These are phyloP conservation scores for Salix viminalis DNA, from an alignment of 345 rosid genomes.

Conservation along the genomic window DNA sequence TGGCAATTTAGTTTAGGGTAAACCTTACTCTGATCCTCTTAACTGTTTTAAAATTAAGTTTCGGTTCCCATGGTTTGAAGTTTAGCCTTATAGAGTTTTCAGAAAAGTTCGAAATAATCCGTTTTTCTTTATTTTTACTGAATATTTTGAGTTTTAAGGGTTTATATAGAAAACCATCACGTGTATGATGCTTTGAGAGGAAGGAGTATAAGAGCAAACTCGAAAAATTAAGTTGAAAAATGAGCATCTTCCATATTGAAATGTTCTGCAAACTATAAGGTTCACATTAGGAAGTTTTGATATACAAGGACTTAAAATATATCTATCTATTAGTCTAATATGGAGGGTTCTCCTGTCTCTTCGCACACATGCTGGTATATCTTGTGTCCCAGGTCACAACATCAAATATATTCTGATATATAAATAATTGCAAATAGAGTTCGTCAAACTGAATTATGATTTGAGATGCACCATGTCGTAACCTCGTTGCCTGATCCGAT, in stretches of 20 bases:
- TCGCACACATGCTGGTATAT: conserved; percentile 21
- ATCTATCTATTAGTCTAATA: not conserved
- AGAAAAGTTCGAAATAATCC: not conserved
- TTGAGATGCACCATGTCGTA: not conserved
- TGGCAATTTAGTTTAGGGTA: not conserved
- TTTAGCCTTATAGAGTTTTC: not conserved
- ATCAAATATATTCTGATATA: no score
- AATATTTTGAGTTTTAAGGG: not conserved
- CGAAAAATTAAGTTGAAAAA: not conserved
- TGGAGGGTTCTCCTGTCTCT: not conserved
- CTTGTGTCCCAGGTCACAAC: conserved; percentile 14
- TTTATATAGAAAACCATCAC: not conserved
- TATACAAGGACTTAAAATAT: not conserved
- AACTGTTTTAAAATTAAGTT: not conserved
- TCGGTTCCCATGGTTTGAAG: not conserved
- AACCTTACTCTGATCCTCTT: not conserved
- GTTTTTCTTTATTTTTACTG: not conserved
- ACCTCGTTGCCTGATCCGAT: no score
- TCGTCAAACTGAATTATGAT: not conserved
- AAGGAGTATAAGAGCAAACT: not conserved
- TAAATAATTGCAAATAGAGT: not conserved
- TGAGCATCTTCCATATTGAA: not conserved
- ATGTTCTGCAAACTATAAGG: not conserved
- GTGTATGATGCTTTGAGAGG: not conserved
- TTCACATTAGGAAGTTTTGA: not conserved